A percentile compares a stretch with the other conserved stretches of the same genome.
Evolutionary conservation across 306 rosid genomes (phyloP).

Genomic region (Sechiopsis laciniata): DNA sequence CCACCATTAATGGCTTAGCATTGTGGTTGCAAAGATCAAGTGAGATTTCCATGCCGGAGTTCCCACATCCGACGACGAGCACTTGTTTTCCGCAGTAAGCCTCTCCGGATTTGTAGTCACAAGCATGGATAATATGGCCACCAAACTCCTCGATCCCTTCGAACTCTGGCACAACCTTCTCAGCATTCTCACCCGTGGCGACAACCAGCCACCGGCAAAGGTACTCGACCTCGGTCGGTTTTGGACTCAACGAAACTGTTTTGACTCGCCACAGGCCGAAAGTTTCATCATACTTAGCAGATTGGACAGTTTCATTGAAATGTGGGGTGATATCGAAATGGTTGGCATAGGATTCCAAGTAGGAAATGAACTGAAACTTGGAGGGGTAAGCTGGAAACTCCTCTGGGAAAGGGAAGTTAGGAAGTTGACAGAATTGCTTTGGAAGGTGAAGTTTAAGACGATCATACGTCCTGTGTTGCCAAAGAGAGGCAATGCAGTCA

Average conservation of each 20-base stretch:
- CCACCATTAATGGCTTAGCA: constrained; percentile 83
- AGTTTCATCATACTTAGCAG: constrained; percentile 75
- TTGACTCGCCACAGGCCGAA: constrained; percentile 78
- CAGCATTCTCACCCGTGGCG: constrained; percentile 89
- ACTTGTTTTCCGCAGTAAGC: constrained; percentile 46
- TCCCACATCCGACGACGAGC: constrained; percentile 87
- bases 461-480: constrained; percentile 73
- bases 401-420: constrained; percentile 65
- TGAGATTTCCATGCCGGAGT: constrained; percentile 91
- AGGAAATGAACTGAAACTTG: constrained; percentile 65
- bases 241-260: constrained; percentile 28
- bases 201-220: constrained; percentile 87
- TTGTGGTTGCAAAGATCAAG: constrained; percentile 79
- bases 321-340: constrained; percentile 62
- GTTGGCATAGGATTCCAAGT: constrained; percentile 66
- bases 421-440: constrained; percentile 70
- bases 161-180: constrained; percentile 70
- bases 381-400: constrained; percentile 76
- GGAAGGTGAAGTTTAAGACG: constrained; percentile 95
- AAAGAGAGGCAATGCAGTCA: constrained; percentile 80
- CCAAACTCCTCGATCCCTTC: constrained; percentile 64
- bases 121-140: constrained; percentile 69
- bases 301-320: constrained; percentile 83
- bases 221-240: constrained; percentile 52
- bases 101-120: constrained; percentile 72